A percentile compares a stretch with the other conserved stretches of the same genome.
phyloP scores from a whole-genome alignment of 2,329 filamentous ascomycete species.

The Fusarium dimerum region DNA sequence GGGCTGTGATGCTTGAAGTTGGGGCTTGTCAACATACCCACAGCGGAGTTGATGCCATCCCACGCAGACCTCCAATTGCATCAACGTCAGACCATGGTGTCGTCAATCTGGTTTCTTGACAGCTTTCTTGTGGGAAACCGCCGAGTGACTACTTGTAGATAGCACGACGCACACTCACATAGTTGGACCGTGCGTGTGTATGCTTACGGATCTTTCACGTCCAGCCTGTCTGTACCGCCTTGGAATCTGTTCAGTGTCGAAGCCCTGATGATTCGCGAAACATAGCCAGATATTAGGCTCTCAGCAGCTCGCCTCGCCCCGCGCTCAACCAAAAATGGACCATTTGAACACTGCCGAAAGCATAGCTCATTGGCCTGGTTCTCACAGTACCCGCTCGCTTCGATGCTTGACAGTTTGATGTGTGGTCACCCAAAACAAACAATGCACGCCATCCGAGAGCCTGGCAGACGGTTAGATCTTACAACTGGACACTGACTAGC shows the following conservation, averaged over 20 bases:
- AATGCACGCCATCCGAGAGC: background rate
- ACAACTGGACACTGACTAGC: conserved; percentile 13
- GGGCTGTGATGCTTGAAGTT: too few species aligned
- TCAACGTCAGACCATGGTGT: conserved; percentile 28
- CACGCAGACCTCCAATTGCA: conserved; percentile 19
- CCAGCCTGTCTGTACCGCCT: too few species aligned
- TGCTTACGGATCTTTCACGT: too few species aligned
- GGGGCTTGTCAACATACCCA: background rate
- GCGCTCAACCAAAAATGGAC: background rate
- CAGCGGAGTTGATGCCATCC: background rate
- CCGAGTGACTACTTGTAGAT: background rate
- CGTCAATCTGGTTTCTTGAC: conserved; percentile 16
- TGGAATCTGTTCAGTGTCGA: too few species aligned
- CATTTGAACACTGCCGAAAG: background rate
- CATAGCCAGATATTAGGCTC: too few species aligned
- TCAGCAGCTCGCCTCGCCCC: too few species aligned
- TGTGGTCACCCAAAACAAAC: background rate
- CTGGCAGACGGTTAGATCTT: conserved; percentile 11
- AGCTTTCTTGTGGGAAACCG: background rate
- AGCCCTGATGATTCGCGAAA: too few species aligned
- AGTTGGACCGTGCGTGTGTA: too few species aligned
- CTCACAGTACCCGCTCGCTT: background rate
- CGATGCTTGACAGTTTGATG: background rate
- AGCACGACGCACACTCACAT: too few species aligned
- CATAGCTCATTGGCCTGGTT: background rate